Evolutionary conservation across 495 filamentous ascomycete species (phyloP).

Genomic region (Pseudoneurospora amorphoporcata): DNA sequence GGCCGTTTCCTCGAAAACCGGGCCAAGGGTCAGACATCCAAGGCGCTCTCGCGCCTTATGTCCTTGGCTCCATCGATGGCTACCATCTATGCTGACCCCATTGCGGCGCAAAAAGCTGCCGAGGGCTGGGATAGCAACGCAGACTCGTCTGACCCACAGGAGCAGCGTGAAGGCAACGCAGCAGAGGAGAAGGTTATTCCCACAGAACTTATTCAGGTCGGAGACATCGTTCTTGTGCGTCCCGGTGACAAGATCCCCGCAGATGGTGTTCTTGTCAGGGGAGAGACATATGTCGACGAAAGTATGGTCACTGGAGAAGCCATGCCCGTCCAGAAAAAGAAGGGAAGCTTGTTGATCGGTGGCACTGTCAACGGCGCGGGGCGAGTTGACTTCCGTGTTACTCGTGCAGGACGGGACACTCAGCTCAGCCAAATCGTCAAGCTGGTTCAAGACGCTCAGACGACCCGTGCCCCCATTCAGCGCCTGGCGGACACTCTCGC

Average conservation of each 20-base stretch:
- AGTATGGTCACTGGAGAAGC: constrained; percentile 98
- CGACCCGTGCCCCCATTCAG: constrained; percentile 88
- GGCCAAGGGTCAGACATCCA: constrained; percentile 94
- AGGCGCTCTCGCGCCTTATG: constrained; percentile 91
- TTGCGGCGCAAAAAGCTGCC: constrained; percentile 81
- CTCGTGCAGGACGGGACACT: constrained; percentile 85
- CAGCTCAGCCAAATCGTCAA: constrained; percentile 97
- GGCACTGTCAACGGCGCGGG: constrained; percentile 94
- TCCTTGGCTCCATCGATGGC: constrained; percentile 92
- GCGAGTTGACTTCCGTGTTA: constrained; percentile 85
- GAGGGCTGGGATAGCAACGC: constrained; percentile 57
- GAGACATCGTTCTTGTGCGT: constrained; percentile 84
- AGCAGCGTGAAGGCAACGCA: constrained; percentile 41
- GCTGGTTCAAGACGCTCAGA: constrained; percentile 93
- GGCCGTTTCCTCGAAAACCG: constrained; percentile 90
- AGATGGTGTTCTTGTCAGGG: constrained; percentile 76
- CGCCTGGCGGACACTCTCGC: constrained; percentile 83
- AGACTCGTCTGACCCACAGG: constrained; percentile 32
- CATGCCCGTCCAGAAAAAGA: constrained; percentile 80
- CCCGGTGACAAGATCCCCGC: constrained; percentile 96
- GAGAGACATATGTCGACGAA: constrained; percentile 91
- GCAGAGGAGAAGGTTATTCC: constrained; percentile 75
- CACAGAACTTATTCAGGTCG: constrained; percentile 89
- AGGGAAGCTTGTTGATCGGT: constrained; percentile 73
- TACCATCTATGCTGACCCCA: constrained; percentile 94